Percentiles rank a stretch among this genome's conserved stretches.
These are phyloP conservation scores for Mycena metata DNA, from an alignment of 768 basidiomycete species.

Conservation along the genomic window DNA sequence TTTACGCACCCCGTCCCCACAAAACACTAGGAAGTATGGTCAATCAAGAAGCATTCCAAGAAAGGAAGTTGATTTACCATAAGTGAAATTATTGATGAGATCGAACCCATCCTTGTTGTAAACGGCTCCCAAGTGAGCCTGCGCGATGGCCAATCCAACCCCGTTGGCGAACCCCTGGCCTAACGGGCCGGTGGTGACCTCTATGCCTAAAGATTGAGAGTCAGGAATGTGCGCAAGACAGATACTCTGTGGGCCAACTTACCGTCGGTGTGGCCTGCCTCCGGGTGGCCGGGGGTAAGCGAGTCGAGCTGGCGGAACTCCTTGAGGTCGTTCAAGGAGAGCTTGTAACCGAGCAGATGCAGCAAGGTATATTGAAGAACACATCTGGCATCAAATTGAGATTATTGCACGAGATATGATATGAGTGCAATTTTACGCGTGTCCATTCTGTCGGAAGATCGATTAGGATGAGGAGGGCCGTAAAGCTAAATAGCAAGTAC, in stretches of 20 bases:
- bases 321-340: constrained; percentile 94
- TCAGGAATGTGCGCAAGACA: neutral
- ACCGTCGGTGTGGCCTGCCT: constrained; percentile 70
- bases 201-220: constrained; percentile 60
- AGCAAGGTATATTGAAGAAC: constrained; percentile 94
- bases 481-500: constrained; percentile 60
- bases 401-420: constrained; percentile 15
- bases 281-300: constrained; percentile 86
- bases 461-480: constrained; percentile 13
- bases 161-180: constrained; percentile 96
- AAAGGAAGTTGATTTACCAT: constrained; percentile 62
- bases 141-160: constrained; percentile 94
- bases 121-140: constrained; percentile 89
- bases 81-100: constrained; percentile 89
- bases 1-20: constrained; percentile 77
- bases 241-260: neutral
- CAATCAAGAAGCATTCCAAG: constrained; percentile 17
- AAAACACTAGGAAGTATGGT: constrained; percentile 70
- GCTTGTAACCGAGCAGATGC: constrained; percentile 92
- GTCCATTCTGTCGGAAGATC: constrained; percentile 57
- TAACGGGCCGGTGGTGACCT: constrained; percentile 96
- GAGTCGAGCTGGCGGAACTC: constrained; percentile 78
- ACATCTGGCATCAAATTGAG: constrained; percentile 65
- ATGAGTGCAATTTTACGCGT: constrained; percentile 71
- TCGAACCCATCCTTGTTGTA: constrained; percentile 91